Evolutionary conservation across 169 alveolate species (phyloP), one percentile per base, ranked within the genome.

Genomic region (Ichthyophthirius multifiliis): DNA sequence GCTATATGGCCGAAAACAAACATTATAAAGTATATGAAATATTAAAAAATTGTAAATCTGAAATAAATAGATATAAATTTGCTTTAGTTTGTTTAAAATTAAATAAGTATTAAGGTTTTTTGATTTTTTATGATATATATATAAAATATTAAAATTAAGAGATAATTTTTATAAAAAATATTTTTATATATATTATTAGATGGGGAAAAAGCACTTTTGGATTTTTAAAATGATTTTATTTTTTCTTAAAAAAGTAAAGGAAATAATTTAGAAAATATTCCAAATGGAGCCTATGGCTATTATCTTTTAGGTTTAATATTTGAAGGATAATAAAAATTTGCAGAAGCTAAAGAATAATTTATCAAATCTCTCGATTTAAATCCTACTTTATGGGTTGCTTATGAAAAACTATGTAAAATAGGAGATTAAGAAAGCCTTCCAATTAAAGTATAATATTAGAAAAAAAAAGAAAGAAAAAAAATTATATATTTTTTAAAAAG

Each of bases 321-420:
- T 41, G 95, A 91, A 55, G 87, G 85, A 73, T 67, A 86, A 44
- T 83, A 75, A 32, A 76, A 94, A 43, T 82, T 84, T 18, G 86
- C 89, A 63, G 96, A 94, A 46, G 96, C 97, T 27, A 76, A 77
- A 35, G 82, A 80, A 12, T 86, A 88, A 16, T 94, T 88, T 75
- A 71, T 47, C n/a, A 88, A 79, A 63, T 93, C 96, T 9, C 75
- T 94, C n/a, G 92, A 85, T 39, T 79, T 75, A 44, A 95, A 94
- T 80, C 95, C 96, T n/a, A 89, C 92, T 32, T 82, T 92, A 73
- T 94, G 97, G 96, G 67, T 89, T 44, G 94, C 97, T 13, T 94
- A 73, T 85, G 96, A 94, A 82, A 89, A 90, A 76, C 75, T 94
- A 20, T 93, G 96, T 71, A 84, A 87, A 65, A 65, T 87, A 9